phyloP scores from a whole-genome alignment of 225 moss, liverwort and hornwort species.

The Pseudisothecium myosuroides region DNA sequence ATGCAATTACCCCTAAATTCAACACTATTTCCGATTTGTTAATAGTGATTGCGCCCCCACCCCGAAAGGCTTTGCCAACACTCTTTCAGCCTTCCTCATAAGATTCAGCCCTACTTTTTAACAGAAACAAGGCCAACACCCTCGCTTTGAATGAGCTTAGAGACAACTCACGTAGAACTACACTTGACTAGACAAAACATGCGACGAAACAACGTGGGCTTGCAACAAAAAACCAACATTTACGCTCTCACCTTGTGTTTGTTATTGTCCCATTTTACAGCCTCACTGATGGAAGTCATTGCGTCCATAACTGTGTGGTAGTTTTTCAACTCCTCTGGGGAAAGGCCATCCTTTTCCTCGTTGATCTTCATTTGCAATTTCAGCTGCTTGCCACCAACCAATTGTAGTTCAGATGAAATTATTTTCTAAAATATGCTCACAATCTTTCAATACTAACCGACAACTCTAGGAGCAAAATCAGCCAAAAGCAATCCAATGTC shows the following conservation, averaged over 20 bases:
- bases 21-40: not conserved
- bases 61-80: not conserved
- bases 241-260: slow-evolving; percentile 45
- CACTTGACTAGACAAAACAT: not conserved
- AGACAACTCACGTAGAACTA: not conserved
- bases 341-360: slow-evolving; percentile 16
- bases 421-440: not conserved
- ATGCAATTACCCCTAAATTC: not conserved
- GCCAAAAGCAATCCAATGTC: not conserved
- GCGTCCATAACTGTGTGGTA: slow-evolving; percentile 23
- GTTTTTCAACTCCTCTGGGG: slow-evolving; percentile 35
- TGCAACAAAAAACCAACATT: not conserved
- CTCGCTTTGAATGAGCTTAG: not conserved
- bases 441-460: not conserved
- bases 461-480: not conserved
- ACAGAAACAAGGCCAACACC: not conserved
- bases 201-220: not conserved
- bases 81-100: not conserved
- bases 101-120: not conserved
- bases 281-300: slow-evolving; percentile 65
- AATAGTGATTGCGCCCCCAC: not conserved
- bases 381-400: slow-evolving; percentile 39
- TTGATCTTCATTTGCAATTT: slow-evolving; percentile 51
- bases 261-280: slow-evolving; percentile 74
- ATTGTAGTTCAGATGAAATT: not conserved